Base-by-base conservation (phyloP, 257 asterid species). In the Phtheirospermum japonicum region DNA sequence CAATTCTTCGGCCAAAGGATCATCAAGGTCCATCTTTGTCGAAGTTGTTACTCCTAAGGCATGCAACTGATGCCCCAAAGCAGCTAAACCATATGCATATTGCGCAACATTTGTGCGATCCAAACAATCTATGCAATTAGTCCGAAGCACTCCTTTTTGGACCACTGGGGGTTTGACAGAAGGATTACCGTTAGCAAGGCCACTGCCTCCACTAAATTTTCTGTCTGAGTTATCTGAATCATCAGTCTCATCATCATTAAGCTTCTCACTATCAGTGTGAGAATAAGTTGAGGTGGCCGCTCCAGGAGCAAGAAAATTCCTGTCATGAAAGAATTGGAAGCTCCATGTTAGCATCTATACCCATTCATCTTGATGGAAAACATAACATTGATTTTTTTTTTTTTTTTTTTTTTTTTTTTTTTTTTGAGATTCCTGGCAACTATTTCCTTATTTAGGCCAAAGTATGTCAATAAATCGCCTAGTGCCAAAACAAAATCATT, bases 51-150 rank as follows among this genome's bases (percentile, higher is more conserved):
- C 72, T 60, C 95, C 92, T 52, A 86, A 59, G 53, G 89, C 90
- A 63, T 58, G 78, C 59, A 93, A 71, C 81, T 93, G 99, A 78
- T 85, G 78, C 64, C 97, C 99, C 71, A 93, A 70, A 68, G 97
- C 93, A 77, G 84, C 95, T 83, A 93, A 78, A 32, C 97, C 99
- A 72, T 93, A 93, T 14, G 97, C 96, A 76, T 89, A 93, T 64
- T 93, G 97, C 3, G 97, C 97, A 59, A 93, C 99, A 76, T 93
- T 93, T 46, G 99, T 93, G 36, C 99, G 95, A 81, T 93, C 97
- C 87, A 93, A 76, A 73, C 99, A 93, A 63, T 93, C 99, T 64
- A 93, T 87, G 86, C 99, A 93, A 72, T 93, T 93, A 67, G 99
- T 93, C 70, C 99, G 83, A 20, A 93, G 91, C 68, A 93, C 95